Conservation (phyloP, 192 early-diverging fungal genomes). For the Ambispora gerdemannii region DNA sequence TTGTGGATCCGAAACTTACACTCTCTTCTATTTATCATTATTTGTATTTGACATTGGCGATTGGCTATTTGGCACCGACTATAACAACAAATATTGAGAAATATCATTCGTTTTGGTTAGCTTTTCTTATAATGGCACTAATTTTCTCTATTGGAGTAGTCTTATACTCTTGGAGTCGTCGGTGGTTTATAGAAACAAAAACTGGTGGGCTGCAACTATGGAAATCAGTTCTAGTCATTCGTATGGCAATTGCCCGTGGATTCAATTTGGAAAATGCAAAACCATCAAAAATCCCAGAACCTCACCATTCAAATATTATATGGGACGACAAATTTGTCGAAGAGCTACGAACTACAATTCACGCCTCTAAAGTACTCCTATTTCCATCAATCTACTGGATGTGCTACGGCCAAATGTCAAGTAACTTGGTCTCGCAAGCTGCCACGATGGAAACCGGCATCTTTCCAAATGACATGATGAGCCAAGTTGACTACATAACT, state of each 20-base stretch:
- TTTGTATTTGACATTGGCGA: slow-evolving; percentile 77
- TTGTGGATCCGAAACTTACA: slow-evolving; percentile 66
- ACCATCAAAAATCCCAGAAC: slow-evolving; percentile 47
- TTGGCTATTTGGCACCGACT: slow-evolving; percentile 61
- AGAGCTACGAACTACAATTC: slow-evolving; percentile 57
- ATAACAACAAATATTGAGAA: slow-evolving; percentile 56
- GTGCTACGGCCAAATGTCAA: slow-evolving; percentile 62
- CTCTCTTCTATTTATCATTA: slow-evolving; percentile 77
- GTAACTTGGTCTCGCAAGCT: slow-evolving; percentile 60
- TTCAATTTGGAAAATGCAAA: slow-evolving; percentile 59
- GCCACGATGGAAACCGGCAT: slow-evolving; percentile 53
- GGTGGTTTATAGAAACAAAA: slow-evolving; percentile 48
- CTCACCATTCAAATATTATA: slow-evolving; percentile 38
- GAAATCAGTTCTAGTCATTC: slow-evolving; percentile 44
- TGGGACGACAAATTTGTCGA: slow-evolving; percentile 76
- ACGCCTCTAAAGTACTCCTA: slow-evolving; percentile 67
- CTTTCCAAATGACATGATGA: slow-evolving; percentile 65
- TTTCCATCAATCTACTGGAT: slow-evolving; percentile 76
- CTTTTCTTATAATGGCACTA: slow-evolving; percentile 53
- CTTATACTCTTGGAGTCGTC: slow-evolving; percentile 49
- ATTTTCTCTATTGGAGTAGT: slow-evolving; percentile 55
- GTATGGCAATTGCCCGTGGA: slow-evolving; percentile 36
- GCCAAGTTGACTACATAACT: slow-evolving; percentile 61
- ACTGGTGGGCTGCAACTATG: slow-evolving; percentile 59
- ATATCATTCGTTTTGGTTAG: slow-evolving; percentile 54